phyloP scores from a whole-genome alignment of 495 filamentous ascomycete genomes.

The Trichoderma orchidacearum region DNA sequence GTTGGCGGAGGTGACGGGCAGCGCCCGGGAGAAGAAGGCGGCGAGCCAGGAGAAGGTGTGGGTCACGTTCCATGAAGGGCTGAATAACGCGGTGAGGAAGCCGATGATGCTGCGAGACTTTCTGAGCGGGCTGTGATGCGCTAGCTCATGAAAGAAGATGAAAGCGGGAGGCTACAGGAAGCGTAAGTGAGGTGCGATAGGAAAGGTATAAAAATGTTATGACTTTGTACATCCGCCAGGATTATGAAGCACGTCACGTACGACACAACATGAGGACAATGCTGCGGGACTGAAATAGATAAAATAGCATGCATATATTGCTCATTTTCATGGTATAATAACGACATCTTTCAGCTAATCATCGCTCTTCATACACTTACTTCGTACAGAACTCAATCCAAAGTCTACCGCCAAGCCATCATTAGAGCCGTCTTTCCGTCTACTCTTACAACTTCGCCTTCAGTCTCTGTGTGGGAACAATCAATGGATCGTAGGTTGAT shows the following conservation, averaged over 20 bases:
- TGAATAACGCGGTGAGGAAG: slow-evolving; percentile 91
- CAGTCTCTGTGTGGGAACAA: slow-evolving; percentile 23
- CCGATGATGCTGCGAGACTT: slow-evolving; percentile 79
- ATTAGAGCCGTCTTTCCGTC: background rate
- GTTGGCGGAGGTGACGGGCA: slow-evolving; percentile 23
- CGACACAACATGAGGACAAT: too few species aligned
- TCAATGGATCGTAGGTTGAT: slow-evolving; percentile 28
- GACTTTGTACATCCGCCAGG: too few species aligned
- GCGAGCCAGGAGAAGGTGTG: slow-evolving; percentile 53
- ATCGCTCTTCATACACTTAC: too few species aligned
- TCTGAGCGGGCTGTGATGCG: slow-evolving; percentile 43
- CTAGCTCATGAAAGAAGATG: background rate
- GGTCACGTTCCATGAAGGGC: slow-evolving; percentile 93
- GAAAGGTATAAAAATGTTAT: too few species aligned
- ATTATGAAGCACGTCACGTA: too few species aligned
- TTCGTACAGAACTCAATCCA: background rate
- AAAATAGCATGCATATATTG: background rate
- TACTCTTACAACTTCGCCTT: slow-evolving; percentile 15
- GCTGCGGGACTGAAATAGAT: background rate
- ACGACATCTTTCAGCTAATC: background rate
- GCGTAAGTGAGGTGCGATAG: background rate
- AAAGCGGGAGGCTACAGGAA: background rate
- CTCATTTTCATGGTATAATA: background rate
- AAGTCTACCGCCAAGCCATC: background rate
- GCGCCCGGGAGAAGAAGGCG: slow-evolving; percentile 18